Percentiles rank a stretch among this genome's conserved stretches.
Evolutionary conservation across 2,329 filamentous ascomycete species (phyloP).

Genomic region (Paradendryphiella salina): DNA sequence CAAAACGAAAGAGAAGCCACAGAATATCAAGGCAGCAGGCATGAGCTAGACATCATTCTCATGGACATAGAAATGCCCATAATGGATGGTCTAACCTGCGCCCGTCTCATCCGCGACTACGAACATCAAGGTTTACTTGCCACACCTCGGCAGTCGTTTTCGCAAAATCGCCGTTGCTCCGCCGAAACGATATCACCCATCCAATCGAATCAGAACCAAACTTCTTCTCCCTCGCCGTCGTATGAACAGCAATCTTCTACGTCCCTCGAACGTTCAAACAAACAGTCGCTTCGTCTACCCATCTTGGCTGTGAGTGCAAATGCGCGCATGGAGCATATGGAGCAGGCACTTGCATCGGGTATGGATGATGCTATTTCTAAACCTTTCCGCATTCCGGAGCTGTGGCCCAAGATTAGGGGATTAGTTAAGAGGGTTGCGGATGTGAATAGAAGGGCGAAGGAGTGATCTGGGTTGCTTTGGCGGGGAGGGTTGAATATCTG

Average conservation of each 20-base stretch:
- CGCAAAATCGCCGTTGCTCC: not conserved
- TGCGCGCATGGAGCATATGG: conserved; percentile 40
- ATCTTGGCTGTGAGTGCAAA: conserved; percentile 45
- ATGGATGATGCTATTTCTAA: conserved; percentile 41
- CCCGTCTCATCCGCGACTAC: conserved; percentile 33
- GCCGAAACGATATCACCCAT: conserved; percentile 1
- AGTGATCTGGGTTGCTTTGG: not conserved
- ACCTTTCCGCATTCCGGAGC: conserved; percentile 30
- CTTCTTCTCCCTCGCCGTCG: not conserved
- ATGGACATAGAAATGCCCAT: conserved; percentile 45
- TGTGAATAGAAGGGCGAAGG: not conserved
- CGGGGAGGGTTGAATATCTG: too few relatives aligned
- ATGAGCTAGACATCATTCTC: conserved; percentile 31
- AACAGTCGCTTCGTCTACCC: conserved; percentile 21
- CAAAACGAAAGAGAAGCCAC: not conserved
- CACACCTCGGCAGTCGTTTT: not conserved
- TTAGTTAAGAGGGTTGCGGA: conserved; percentile 12
- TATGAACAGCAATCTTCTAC: not conserved
- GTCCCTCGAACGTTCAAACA: not conserved
- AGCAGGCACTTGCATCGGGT: conserved; percentile 33
- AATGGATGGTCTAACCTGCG: conserved; percentile 42
- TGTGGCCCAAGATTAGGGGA: conserved; percentile 24
- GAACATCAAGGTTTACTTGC: conserved; percentile 28
- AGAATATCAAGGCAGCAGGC: not conserved
- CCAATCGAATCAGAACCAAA: not conserved